A percentile compares a stretch with the other conserved stretches of the same genome.
These are phyloP conservation scores for Sechiopsis laciniata DNA, from an alignment of 306 rosid genomes.

Conservation along the genomic window DNA sequence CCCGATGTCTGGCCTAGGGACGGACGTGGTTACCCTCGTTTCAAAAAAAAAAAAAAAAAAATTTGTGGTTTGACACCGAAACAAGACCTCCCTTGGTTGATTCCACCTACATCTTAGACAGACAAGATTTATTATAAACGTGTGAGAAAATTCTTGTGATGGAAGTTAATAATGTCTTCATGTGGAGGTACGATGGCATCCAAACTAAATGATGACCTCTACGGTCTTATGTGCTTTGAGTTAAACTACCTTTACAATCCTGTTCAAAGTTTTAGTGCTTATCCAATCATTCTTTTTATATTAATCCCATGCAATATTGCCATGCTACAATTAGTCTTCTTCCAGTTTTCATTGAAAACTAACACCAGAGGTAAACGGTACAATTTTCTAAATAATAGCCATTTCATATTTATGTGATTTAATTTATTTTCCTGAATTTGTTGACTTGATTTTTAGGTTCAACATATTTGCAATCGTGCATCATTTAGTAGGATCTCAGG, in stretches of 20 bases:
- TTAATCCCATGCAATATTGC: neutral
- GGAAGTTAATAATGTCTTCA: conserved; percentile 1
- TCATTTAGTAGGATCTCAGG: conserved; percentile 82
- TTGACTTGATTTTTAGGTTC: conserved; percentile 50
- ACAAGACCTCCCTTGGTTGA: neutral
- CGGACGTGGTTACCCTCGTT: no score
- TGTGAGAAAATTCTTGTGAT: conserved; percentile 6
- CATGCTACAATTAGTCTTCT: neutral
- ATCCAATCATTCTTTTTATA: neutral
- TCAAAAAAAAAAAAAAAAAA: no score
- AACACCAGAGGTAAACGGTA: neutral
- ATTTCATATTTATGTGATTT: conserved; percentile 17
- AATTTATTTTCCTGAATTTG: conserved; percentile 11
- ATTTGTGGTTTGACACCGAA: no score
- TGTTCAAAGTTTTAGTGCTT: conserved; percentile 9
- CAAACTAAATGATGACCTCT: neutral
- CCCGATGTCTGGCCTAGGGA: no score
- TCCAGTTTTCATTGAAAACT: neutral
- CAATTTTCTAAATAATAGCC: neutral
- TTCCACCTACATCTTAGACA: conserved; percentile 7
- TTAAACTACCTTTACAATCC: neutral
- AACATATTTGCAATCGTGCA: conserved; percentile 88
- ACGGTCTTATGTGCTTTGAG: neutral
- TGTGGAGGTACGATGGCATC: neutral
- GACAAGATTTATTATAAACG: neutral